Conservation (phyloP, 768 basidiomycete species). For the Mycena chlorophos region DNA sequence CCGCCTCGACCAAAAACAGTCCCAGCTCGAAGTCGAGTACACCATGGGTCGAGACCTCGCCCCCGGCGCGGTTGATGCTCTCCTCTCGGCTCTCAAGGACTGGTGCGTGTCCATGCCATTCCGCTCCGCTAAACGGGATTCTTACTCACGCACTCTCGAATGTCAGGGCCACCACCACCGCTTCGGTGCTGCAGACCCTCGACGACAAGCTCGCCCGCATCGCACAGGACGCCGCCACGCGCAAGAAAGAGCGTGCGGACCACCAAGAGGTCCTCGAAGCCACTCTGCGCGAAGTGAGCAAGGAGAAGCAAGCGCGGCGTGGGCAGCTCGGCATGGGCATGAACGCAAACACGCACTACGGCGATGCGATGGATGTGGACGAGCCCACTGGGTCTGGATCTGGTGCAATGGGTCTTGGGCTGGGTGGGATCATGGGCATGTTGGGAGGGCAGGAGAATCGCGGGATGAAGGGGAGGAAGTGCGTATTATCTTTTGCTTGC, state of each 20-base stretch:
- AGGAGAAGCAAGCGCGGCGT: slow-evolving; percentile 49
- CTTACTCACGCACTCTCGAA: slow-evolving; percentile 13
- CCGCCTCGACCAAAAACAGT: slow-evolving; percentile 90
- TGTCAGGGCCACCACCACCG: slow-evolving; percentile 68
- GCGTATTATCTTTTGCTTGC: slow-evolving; percentile 26
- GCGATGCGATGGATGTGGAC: slow-evolving; percentile 64
- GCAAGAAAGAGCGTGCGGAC: slow-evolving; percentile 45
- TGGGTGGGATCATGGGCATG: slow-evolving; percentile 3
- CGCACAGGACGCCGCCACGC: slow-evolving; percentile 41
- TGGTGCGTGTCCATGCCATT: slow-evolving; percentile 48
- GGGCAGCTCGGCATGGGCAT: slow-evolving; percentile 18
- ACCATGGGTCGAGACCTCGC: slow-evolving; percentile 92
- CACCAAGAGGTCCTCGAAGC: slow-evolving; percentile 57
- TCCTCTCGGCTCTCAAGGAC: slow-evolving; percentile 61
- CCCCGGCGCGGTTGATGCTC: slow-evolving; percentile 60
- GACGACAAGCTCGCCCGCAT: slow-evolving; percentile 67
- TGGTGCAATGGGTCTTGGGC: too few relatives aligned
- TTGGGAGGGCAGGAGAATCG: slow-evolving; percentile 31
- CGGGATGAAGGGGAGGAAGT: slow-evolving; percentile 66
- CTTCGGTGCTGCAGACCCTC: slow-evolving; percentile 68
- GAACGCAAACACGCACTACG: slow-evolving; percentile 32
- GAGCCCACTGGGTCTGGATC: too few relatives aligned
- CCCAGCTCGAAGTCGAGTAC: slow-evolving; percentile 88
- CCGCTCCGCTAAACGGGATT: not conserved
- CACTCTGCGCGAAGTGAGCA: slow-evolving; percentile 63